A percentile compares a stretch with the other conserved stretches of the same genome.
Conservation (phyloP, 1,139 yeast genomes). For the Candida tunisiensis region DNA sequence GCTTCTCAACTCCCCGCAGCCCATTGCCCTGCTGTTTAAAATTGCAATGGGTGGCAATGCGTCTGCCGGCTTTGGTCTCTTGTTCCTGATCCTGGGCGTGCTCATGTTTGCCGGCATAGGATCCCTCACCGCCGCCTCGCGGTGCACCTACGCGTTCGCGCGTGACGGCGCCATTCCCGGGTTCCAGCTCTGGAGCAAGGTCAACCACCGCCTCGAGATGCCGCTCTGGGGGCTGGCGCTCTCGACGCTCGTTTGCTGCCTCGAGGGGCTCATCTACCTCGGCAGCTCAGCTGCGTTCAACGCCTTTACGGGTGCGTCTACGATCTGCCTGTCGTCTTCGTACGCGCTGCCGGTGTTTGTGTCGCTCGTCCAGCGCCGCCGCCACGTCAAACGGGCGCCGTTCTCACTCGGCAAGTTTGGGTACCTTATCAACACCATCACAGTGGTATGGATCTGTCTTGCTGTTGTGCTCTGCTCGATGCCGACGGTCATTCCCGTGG, state of each 20-base stretch:
- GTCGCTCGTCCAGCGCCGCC: no score
- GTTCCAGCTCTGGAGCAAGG: constrained; percentile 36
- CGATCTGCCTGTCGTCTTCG: no score
- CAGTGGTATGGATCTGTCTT: constrained; percentile 13
- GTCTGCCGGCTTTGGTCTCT: no score
- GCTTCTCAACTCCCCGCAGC: constrained; percentile 29
- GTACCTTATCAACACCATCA: constrained; percentile 20
- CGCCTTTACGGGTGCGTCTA: no score
- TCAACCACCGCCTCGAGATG: no score
- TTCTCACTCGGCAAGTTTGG: constrained; percentile 47
- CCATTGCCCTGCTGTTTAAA: constrained; percentile 41
- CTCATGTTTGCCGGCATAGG: constrained; percentile 43
- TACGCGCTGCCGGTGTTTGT: no score
- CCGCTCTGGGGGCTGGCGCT: no score
- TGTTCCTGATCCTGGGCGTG: constrained; percentile 10
- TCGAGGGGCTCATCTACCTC: no score
- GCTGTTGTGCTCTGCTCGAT: constrained; percentile 29
- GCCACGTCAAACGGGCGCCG: no score
- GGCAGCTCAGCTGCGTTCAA: no score
- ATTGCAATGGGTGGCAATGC: constrained; percentile 40
- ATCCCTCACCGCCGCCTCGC: constrained; percentile 50
- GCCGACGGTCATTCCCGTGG: constrained; percentile 10
- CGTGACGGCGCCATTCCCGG: constrained; percentile 47
- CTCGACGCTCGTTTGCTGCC: no score
- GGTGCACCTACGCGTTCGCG: constrained; percentile 45